Percentiles rank a stretch among this genome's conserved stretches.
Conservation (phyloP, 177 flowering plant species). For the Vitis hybrid region DNA sequence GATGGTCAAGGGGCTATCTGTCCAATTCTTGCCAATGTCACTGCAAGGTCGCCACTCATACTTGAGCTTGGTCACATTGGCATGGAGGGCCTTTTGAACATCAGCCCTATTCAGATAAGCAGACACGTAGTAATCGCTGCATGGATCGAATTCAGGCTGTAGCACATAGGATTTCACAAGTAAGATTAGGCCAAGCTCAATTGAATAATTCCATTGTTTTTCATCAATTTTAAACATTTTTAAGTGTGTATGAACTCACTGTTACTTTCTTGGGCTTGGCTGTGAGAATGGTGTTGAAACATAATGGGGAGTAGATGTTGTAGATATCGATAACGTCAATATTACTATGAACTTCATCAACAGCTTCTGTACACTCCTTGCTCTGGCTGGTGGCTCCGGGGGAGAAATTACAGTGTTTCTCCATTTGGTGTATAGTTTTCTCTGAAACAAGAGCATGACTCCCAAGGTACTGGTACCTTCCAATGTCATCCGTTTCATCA, state of each 20-base stretch:
- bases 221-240: too few relatives aligned
- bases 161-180: not conserved
- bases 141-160: constrained; percentile 39
- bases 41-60: constrained; percentile 62
- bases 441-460: constrained; percentile 65
- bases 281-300: constrained; percentile 32
- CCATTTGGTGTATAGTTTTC: constrained; percentile 16
- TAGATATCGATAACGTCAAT: constrained; percentile 38
- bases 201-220: too few relatives aligned
- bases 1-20: constrained; percentile 35
- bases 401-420: constrained; percentile 42
- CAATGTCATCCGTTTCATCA: constrained; percentile 46
- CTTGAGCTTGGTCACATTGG: constrained; percentile 53
- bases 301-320: constrained; percentile 70
- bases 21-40: constrained; percentile 33
- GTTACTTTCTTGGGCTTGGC: constrained; percentile 35
- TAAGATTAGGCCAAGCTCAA: too few relatives aligned
- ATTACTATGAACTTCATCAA: not conserved
- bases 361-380: constrained; percentile 11
- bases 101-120: constrained; percentile 53
- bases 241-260: constrained; percentile 18
- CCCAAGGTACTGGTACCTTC: constrained; percentile 54
- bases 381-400: constrained; percentile 8
- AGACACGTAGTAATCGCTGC: constrained; percentile 41
- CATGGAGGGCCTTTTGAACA: constrained; percentile 73